A percentile compares a stretch with the other conserved stretches of the same genome.
phyloP scores from a whole-genome alignment of 1,284 basidiomycete species.

The Cutaneotrichosporon dermatis region DNA sequence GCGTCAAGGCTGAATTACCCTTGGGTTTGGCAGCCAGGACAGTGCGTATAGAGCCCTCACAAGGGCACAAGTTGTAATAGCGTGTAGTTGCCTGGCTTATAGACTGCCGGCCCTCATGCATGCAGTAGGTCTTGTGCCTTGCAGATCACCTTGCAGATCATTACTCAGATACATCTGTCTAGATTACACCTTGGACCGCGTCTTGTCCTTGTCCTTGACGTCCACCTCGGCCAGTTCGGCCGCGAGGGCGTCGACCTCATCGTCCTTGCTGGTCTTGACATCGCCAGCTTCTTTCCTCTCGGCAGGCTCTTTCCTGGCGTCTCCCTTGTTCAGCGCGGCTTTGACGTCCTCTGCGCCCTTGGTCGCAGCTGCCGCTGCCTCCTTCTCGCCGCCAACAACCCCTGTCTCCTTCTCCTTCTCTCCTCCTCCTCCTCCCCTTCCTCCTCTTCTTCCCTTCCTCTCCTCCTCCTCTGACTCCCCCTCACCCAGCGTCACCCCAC shows the following conservation, averaged over 20 bases:
- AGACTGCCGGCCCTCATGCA: too few species aligned
- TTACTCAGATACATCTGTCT: too few species aligned
- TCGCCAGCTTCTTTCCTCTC: not conserved
- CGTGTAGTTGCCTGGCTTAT: too few species aligned
- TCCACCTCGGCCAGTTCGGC: constrained; percentile 1
- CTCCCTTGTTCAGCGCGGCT: not conserved
- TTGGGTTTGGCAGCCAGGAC: too few species aligned
- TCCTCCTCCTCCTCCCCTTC: not conserved
- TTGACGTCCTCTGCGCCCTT: not conserved
- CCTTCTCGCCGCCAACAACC: not conserved
- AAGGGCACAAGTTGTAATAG: too few species aligned
- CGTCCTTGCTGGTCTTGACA: not conserved
- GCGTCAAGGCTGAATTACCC: too few species aligned
- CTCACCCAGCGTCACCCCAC: constrained; percentile 1
- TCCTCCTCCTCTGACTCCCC: constrained; percentile 4
- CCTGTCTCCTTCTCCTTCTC: not conserved
- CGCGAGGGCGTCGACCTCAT: constrained; percentile 8
- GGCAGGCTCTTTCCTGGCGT: not conserved
- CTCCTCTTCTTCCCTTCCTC: not conserved
- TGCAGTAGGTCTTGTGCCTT: too few species aligned
- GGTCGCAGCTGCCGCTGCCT: not conserved
- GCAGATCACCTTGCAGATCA: too few species aligned
- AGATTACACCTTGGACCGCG: not conserved
- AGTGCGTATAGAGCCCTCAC: too few species aligned
- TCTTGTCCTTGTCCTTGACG: constrained; percentile 1